A percentile compares a stretch with the other conserved stretches of the same genome.
Conservation (phyloP, 495 filamentous ascomycete species). For the Penicillium malachiteum region DNA sequence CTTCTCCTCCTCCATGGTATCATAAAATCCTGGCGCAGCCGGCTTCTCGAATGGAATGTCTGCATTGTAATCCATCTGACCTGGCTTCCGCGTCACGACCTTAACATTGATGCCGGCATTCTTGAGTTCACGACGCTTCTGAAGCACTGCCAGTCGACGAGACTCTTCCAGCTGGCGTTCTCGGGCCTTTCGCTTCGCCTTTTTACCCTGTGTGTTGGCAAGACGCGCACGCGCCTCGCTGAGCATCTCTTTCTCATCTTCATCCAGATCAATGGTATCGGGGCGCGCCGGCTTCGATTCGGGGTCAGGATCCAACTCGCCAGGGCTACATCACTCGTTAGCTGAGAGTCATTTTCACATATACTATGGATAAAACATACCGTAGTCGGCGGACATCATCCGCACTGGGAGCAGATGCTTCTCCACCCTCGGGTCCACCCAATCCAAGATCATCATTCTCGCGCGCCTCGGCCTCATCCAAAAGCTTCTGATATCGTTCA, state of each 20-base stretch:
- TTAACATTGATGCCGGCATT: constrained; percentile 98
- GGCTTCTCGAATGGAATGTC: constrained; percentile 97
- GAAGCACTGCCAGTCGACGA: constrained; percentile 79
- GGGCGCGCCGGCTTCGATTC: constrained; percentile 96
- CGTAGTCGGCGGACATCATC: constrained; percentile 89
- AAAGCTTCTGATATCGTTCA: constrained; percentile 92
- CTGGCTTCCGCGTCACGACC: constrained; percentile 85
- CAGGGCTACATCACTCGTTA: constrained; percentile 56
- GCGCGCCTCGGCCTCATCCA: constrained; percentile 92
- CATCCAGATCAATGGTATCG: constrained; percentile 95
- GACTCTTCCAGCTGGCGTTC: constrained; percentile 96
- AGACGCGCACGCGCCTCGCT: constrained; percentile 94
- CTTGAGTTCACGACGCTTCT: constrained; percentile 95
- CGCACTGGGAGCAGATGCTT: constrained; percentile 83
- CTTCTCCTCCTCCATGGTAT: constrained; percentile 76
- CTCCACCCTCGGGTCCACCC: constrained; percentile 82
- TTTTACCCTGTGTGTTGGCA: constrained; percentile 97
- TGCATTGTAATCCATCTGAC: constrained; percentile 99
- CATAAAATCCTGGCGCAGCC: constrained; percentile 86
- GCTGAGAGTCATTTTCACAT: constrained; percentile 1
- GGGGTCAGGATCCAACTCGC: constrained; percentile 93
- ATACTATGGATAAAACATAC: constrained; percentile 24
- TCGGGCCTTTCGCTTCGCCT: constrained; percentile 95
- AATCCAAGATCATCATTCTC: constrained; percentile 83
- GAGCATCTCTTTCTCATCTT: constrained; percentile 99